These are phyloP conservation scores for Dothistroma pini DNA, from an alignment of 2,329 filamentous ascomycete genomes.

Conservation along the genomic window DNA sequence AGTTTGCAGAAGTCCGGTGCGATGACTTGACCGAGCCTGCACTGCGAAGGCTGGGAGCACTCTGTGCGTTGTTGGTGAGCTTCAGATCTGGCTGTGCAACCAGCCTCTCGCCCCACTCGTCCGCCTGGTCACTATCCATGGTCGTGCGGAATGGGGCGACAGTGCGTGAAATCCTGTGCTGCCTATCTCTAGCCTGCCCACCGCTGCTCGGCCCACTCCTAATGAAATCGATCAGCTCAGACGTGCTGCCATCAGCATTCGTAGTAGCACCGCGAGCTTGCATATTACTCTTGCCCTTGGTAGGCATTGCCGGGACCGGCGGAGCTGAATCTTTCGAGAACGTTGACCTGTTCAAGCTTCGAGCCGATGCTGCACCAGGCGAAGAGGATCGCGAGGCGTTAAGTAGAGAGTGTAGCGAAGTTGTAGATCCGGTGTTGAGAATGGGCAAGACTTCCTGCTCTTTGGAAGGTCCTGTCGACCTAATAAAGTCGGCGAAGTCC, in stretches of 20 bases:
- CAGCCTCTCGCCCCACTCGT: conserved; percentile 33
- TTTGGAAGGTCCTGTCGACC: conserved; percentile 67
- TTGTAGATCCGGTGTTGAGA: conserved; percentile 24
- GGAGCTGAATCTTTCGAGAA: conserved; percentile 23
- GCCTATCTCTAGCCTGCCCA: conserved; percentile 36
- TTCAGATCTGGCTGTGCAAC: conserved; percentile 20
- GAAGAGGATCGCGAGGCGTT: conserved; percentile 25
- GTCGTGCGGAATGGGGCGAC: conserved; percentile 81
- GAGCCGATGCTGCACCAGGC: conserved; percentile 18
- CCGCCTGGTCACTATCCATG: conserved; percentile 78
- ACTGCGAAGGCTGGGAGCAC: conserved; percentile 15
- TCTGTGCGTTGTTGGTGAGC: conserved; percentile 18
- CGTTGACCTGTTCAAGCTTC: conserved; percentile 18
- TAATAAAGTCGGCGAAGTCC: conserved; percentile 87
- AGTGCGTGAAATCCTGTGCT: conserved; percentile 73
- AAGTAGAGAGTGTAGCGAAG: conserved; percentile 22
- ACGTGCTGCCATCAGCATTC: conserved; percentile 61
- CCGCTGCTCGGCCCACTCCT: conserved; percentile 67
- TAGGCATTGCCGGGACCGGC: conserved; percentile 28
- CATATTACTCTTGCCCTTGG: conserved; percentile 22
- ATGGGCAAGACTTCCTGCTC: conserved; percentile 25
- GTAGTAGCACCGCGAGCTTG: conserved; percentile 55
- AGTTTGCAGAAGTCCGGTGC: conserved; percentile 40
- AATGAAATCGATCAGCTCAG: conserved; percentile 94
- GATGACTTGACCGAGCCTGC: conserved; percentile 19